Evolutionary conservation across 768 basidiomycete species (phyloP).

Genomic region (Holtermanniella nyarrowii): DNA sequence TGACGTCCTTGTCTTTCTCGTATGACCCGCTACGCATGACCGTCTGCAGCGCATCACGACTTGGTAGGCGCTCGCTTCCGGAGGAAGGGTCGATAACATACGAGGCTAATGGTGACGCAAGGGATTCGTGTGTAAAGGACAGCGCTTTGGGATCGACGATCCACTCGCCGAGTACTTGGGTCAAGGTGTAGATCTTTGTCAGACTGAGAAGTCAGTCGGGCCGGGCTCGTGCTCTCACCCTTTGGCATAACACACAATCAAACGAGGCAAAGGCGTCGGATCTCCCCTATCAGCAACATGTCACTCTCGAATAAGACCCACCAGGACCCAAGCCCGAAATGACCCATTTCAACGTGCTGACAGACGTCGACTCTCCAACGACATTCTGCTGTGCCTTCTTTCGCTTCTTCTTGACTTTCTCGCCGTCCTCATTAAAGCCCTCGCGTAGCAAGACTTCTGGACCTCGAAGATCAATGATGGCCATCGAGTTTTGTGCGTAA

Average conservation of each 20-base stretch:
- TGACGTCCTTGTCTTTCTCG: constrained; percentile 25
- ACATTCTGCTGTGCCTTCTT: constrained; percentile 45
- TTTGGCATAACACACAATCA: constrained; percentile 51
- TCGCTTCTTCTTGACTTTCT: constrained; percentile 42
- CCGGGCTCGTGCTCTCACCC: constrained; percentile 20
- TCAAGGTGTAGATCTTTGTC: constrained; percentile 51
- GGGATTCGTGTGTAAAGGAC: constrained; percentile 42
- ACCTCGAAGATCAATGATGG: constrained; percentile 63
- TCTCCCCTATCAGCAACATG: constrained; percentile 41
- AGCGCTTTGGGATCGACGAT: constrained; percentile 37
- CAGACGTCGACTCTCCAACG: constrained; percentile 30
- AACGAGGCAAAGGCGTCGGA: constrained; percentile 47
- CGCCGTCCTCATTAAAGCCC: constrained; percentile 38
- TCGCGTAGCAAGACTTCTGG: constrained; percentile 57
- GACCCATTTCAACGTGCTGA: constrained; percentile 58
- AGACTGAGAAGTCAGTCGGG: constrained; percentile 45
- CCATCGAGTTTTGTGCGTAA: constrained; percentile 52
- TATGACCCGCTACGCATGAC: constrained; percentile 44
- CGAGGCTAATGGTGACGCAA: constrained; percentile 33
- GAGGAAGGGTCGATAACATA: constrained; percentile 45
- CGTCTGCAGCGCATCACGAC: constrained; percentile 37
- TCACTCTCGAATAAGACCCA: constrained; percentile 13
- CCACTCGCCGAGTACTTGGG: constrained; percentile 46
- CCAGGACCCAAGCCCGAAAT: constrained; percentile 53
- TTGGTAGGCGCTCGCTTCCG: constrained; percentile 41